Evolutionary conservation across 441 rosid genomes (phyloP).

Genomic region (Gossypium gossypioides): DNA sequence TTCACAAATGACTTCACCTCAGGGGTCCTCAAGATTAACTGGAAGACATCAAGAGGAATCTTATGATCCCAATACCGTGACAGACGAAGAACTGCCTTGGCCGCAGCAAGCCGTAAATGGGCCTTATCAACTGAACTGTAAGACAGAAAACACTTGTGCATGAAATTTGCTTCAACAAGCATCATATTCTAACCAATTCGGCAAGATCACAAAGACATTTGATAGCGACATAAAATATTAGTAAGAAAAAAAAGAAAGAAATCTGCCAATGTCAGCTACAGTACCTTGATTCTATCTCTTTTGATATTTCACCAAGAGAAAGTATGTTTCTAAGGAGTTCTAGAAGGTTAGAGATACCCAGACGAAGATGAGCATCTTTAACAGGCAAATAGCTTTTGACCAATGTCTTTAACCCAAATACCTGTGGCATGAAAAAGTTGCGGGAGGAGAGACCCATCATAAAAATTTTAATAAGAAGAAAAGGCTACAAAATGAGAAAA

Average conservation of each 20-base stretch:
- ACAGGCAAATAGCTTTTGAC: conserved; percentile 91
- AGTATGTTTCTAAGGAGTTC: conserved; percentile 58
- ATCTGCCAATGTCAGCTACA: background rate
- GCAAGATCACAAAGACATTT: background rate
- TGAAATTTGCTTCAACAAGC: conserved; percentile 12
- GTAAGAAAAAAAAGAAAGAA: background rate
- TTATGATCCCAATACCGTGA: conserved; percentile 88
- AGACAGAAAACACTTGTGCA: conserved; percentile 21
- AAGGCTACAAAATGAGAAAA: background rate
- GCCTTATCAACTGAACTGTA: conserved; percentile 85
- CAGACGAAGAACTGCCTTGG: conserved; percentile 87
- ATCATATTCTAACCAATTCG: conserved; percentile 13
- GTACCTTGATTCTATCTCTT: conserved; percentile 76
- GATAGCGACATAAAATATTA: background rate
- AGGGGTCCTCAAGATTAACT: conserved; percentile 54
- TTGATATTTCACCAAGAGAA: conserved; percentile 68
- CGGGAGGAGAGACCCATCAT: conserved; percentile 12
- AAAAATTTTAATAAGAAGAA: background rate
- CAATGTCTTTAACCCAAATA: conserved; percentile 86
- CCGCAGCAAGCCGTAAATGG: conserved; percentile 86
- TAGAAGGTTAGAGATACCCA: conserved; percentile 63
- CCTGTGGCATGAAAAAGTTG: conserved; percentile 32
- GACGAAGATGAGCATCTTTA: conserved; percentile 92
- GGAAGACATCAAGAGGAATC: conserved; percentile 70
- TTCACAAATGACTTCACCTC: conserved; percentile 47